Conservation (phyloP, 345 rosid species). For the Salix exigua region DNA sequence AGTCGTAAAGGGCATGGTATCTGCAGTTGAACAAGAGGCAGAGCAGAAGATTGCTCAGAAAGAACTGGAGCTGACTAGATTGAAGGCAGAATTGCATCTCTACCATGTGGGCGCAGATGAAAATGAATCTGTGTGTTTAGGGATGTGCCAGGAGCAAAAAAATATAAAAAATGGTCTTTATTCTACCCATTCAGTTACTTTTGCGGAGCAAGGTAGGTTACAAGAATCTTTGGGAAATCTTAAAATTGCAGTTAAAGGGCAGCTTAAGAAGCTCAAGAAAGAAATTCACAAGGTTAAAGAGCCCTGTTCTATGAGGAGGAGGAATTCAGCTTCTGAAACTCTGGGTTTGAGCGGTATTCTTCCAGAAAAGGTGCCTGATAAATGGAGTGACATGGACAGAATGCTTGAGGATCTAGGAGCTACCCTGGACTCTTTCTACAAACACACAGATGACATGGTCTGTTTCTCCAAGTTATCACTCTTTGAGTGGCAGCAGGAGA, state of each 20-base stretch:
- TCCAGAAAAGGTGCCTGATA: constrained; percentile 36
- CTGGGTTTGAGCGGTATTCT: constrained; percentile 45
- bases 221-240: constrained; percentile 37
- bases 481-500: constrained; percentile 52
- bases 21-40: constrained; percentile 55
- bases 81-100: constrained; percentile 39
- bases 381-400: constrained; percentile 19
- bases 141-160: constrained; percentile 8
- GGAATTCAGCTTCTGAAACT: constrained; percentile 31
- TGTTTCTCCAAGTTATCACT: constrained; percentile 33
- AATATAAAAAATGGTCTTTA: background rate
- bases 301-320: constrained; percentile 30
- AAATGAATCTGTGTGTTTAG: constrained; percentile 16
- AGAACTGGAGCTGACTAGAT: constrained; percentile 53
- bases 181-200: constrained; percentile 19
- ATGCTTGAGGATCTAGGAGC: constrained; percentile 17
- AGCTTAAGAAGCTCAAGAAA: constrained; percentile 52
- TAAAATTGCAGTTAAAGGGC: constrained; percentile 37
- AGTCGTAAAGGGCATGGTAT: constrained; percentile 58
- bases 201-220: constrained; percentile 16
- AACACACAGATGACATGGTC: constrained; percentile 1
- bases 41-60: constrained; percentile 56
- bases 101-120: constrained; percentile 30
- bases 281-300: constrained; percentile 48
- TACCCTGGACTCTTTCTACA: constrained; percentile 5